Evolutionary conservation across 371 early-diverging fungal genomes (phyloP).

Genomic region (Haplosporangium sp.): DNA sequence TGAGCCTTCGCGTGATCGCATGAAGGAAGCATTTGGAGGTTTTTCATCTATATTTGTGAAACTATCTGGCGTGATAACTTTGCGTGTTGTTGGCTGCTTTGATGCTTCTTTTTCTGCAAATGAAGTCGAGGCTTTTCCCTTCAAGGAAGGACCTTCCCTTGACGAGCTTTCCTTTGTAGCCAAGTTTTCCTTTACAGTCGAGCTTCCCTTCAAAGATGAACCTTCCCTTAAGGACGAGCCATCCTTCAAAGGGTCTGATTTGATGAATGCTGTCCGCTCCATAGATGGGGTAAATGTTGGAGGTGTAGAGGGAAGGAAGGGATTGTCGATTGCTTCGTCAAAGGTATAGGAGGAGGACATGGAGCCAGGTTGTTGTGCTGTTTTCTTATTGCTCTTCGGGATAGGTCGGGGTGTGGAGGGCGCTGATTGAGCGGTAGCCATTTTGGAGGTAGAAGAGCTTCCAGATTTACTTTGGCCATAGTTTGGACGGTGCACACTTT

Average conservation of each 20-base stretch:
- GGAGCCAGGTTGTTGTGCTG: constrained; percentile 8
- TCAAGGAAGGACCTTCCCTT: constrained; percentile 1
- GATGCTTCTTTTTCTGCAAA: neutral
- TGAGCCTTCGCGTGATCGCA: constrained; percentile 27
- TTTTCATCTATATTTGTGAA: constrained; percentile 1
- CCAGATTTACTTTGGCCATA: neutral
- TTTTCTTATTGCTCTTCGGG: constrained; percentile 30
- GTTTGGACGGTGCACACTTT: constrained; percentile 30
- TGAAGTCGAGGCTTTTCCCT: no score
- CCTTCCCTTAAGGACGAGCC: constrained; percentile 1
- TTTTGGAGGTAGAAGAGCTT: constrained; percentile 9
- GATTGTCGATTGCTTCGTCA: constrained; percentile 33
- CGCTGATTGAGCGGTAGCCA: constrained; percentile 1
- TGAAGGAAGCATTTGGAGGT: constrained; percentile 6
- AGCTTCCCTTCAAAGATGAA: neutral
- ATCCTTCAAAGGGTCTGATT: neutral
- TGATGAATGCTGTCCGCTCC: constrained; percentile 30
- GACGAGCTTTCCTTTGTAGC: neutral
- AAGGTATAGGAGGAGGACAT: constrained; percentile 33
- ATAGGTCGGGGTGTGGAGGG: constrained; percentile 45
- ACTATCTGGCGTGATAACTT: neutral
- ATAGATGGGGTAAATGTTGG: constrained; percentile 45
- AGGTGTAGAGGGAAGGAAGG: constrained; percentile 44
- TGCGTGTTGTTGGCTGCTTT: neutral
- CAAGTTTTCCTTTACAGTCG: no score